These are phyloP conservation scores for Dactylonectria estremocensis DNA, from an alignment of 2,329 filamentous ascomycete genomes.

Conservation along the genomic window DNA sequence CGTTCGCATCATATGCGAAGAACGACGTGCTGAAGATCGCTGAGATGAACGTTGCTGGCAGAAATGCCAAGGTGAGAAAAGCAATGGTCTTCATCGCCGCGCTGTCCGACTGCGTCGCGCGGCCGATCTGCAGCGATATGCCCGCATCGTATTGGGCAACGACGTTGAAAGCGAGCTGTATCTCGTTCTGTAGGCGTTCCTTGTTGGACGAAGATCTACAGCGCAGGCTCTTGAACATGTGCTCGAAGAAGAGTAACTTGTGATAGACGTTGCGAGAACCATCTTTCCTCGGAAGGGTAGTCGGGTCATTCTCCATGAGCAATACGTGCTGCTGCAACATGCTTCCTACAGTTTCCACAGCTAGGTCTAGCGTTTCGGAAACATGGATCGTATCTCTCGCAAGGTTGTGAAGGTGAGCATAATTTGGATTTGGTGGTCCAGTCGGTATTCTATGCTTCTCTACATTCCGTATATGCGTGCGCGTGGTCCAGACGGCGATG, in stretches of 20 bases:
- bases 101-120: conserved; percentile 60
- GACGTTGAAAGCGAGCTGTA: conserved; percentile 65
- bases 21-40: conserved; percentile 64
- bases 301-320: too few relatives aligned
- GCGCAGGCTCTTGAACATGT: too few relatives aligned
- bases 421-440: conserved; percentile 41
- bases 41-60: conserved; percentile 66
- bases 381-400: conserved; percentile 62
- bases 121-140: conserved; percentile 56
- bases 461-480: too few relatives aligned
- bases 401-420: conserved; percentile 56
- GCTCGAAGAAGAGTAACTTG: too few relatives aligned
- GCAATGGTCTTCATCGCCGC: conserved; percentile 67
- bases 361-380: conserved; percentile 58
- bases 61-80: conserved; percentile 62
- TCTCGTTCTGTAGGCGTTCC: conserved; percentile 67
- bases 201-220: conserved; percentile 50
- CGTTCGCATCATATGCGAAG: conserved; percentile 50
- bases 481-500: too few relatives aligned
- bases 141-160: conserved; percentile 59
- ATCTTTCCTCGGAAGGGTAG: too few relatives aligned
- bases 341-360: conserved; percentile 47
- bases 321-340: too few relatives aligned
- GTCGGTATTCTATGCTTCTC: too few relatives aligned
- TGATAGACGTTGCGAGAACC: too few relatives aligned